Percentiles rank a stretch among this genome's conserved stretches.
These are phyloP conservation scores for Diaporthe helianthi DNA, from an alignment of 2,329 filamentous ascomycete species.

Conservation along the genomic window DNA sequence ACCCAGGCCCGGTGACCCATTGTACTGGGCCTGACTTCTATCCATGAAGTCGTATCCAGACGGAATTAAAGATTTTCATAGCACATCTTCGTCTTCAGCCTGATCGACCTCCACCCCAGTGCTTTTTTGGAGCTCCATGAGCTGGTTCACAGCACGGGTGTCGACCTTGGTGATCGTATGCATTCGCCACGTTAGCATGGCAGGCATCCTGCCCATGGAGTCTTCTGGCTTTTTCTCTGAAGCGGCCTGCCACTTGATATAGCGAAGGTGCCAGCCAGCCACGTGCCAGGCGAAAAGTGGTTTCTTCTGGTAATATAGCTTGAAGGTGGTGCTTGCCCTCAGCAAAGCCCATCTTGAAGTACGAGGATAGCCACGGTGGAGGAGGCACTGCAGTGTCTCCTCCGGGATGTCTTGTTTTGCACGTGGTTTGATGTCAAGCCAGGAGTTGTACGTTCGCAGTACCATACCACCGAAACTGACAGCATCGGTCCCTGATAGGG, in stretches of 20 bases:
- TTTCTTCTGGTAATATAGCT: conserved; percentile 41
- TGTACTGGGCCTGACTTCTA: neutral
- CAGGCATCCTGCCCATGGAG: conserved; percentile 36
- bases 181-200: conserved; percentile 47
- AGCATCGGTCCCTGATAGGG: conserved; percentile 34
- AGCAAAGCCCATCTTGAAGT: conserved; percentile 55
- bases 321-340: conserved; percentile 58
- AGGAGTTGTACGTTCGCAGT: conserved; percentile 48
- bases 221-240: conserved; percentile 2
- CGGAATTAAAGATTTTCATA: neutral
- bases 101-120: neutral
- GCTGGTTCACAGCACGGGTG: neutral
- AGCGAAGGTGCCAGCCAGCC: conserved; percentile 55
- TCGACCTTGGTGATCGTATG: conserved; percentile 41
- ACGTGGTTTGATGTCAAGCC: conserved; percentile 50
- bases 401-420: conserved; percentile 35
- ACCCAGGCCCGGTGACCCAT: neutral
- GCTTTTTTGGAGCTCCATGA: neutral
- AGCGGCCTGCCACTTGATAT: conserved; percentile 51
- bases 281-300: conserved; percentile 54
- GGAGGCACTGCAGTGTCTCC: neutral
- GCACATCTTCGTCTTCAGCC: neutral
- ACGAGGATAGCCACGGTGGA: conserved; percentile 17
- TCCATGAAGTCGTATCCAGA: neutral
- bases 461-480: conserved; percentile 40